Conservation (phyloP, 495 filamentous ascomycete species). For the Ramalina intermedia region DNA sequence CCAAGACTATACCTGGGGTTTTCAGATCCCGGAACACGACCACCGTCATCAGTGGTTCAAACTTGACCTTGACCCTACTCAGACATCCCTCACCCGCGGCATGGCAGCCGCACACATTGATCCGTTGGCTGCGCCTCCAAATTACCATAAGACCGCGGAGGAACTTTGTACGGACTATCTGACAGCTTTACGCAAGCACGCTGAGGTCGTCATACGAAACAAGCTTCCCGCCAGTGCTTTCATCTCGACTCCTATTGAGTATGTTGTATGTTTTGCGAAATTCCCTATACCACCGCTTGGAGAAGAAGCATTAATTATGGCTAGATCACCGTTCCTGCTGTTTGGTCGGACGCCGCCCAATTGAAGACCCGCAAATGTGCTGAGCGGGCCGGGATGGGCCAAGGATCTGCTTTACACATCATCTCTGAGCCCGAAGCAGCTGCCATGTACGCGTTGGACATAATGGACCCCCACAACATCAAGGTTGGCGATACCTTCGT, state of each 20-base stretch:
- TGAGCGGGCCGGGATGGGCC: slow-evolving; percentile 51
- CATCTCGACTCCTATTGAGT: slow-evolving; percentile 44
- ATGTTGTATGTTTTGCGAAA: slow-evolving; percentile 25
- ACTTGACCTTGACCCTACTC: slow-evolving; percentile 24
- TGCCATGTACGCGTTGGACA: slow-evolving; percentile 55
- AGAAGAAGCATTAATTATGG: no score
- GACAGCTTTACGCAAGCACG: slow-evolving; percentile 24
- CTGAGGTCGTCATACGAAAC: slow-evolving; percentile 10
- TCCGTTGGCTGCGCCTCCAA: slow-evolving; percentile 4
- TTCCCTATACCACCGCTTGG: not conserved
- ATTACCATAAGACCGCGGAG: slow-evolving; percentile 41
- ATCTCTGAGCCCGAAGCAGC: slow-evolving; percentile 67
- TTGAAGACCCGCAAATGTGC: slow-evolving; percentile 49
- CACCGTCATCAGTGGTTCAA: slow-evolving; percentile 40
- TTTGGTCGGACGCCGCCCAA: slow-evolving; percentile 69
- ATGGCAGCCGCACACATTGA: slow-evolving; percentile 3
- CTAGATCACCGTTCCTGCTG: slow-evolving; percentile 38
- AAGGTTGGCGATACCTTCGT: slow-evolving; percentile 57
- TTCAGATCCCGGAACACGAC: slow-evolving; percentile 27
- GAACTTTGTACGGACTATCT: slow-evolving; percentile 55
- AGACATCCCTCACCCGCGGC: not conserved
- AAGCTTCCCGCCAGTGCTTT: slow-evolving; percentile 50
- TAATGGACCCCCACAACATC: slow-evolving; percentile 48
- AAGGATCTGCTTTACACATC: slow-evolving; percentile 42
- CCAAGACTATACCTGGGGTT: slow-evolving; percentile 33